These are phyloP conservation scores for Gleditsia sinensis DNA, from an alignment of 306 rosid species.

Conservation along the genomic window DNA sequence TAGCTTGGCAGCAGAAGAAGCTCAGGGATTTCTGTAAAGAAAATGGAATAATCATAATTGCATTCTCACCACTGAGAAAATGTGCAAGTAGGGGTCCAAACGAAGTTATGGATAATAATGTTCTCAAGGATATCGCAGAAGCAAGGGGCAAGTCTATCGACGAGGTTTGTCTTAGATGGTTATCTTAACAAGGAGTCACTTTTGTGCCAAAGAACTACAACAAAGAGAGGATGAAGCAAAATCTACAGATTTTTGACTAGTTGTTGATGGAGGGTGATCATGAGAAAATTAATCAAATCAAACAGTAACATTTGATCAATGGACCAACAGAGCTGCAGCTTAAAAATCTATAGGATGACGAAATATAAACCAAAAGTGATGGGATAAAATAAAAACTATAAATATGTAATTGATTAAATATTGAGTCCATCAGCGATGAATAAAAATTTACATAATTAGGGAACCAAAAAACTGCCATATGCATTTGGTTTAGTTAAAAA, in stretches of 20 bases:
- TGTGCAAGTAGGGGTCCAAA: slow-evolving; percentile 53
- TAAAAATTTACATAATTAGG: no score
- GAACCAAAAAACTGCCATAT: no score
- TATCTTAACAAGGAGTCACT: slow-evolving; percentile 54
- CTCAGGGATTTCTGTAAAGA: slow-evolving; percentile 52
- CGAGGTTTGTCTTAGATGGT: slow-evolving; percentile 58
- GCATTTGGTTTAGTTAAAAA: no score
- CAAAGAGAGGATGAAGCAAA: slow-evolving; percentile 56
- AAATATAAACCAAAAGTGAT: neutral
- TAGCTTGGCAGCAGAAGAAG: slow-evolving; percentile 67
- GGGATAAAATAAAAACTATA: neutral
- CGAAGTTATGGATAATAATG: slow-evolving; percentile 54
- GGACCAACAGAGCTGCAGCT: slow-evolving; percentile 62
- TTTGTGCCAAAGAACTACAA: slow-evolving; percentile 60
- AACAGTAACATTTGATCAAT: slow-evolving; percentile 39
- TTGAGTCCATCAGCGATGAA: no score
- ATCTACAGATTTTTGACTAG: slow-evolving; percentile 55
- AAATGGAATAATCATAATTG: slow-evolving; percentile 54
- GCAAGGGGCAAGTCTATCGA: slow-evolving; percentile 50
- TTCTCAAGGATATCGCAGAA: slow-evolving; percentile 53
- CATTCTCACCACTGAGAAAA: slow-evolving; percentile 60
- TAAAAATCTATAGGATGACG: slow-evolving; percentile 50
- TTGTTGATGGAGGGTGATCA: slow-evolving; percentile 44
- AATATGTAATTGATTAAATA: no score
- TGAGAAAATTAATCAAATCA: slow-evolving; percentile 35